These are phyloP conservation scores for Suillus cothurnatus DNA, from an alignment of 768 basidiomycete genomes.

Conservation along the genomic window DNA sequence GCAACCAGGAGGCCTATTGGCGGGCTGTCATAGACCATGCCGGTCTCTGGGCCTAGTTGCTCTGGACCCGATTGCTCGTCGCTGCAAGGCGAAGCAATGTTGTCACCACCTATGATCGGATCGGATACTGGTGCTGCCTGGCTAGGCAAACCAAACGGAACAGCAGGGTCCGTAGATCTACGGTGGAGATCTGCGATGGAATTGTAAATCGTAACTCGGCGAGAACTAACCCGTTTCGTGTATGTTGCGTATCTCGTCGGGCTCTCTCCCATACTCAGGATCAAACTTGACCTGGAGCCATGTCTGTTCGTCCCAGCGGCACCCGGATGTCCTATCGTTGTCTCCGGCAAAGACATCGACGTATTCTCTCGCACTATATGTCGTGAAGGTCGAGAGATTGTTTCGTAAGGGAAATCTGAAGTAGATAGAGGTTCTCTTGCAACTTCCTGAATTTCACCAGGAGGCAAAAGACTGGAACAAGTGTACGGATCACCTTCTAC, in stretches of 20 bases:
- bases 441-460: background rate
- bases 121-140: background rate
- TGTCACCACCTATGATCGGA: background rate
- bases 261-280: background rate
- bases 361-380: background rate
- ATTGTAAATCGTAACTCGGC: background rate
- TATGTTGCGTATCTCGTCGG: background rate
- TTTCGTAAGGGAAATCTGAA: slow-evolving; percentile 4
- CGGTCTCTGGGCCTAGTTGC: slow-evolving; percentile 6
- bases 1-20: slow-evolving; percentile 27
- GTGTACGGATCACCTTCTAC: background rate
- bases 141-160: background rate
- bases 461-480: slow-evolving; percentile 1
- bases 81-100: background rate
- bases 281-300: background rate
- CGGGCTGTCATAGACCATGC: background rate
- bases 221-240: background rate
- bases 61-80: slow-evolving; percentile 8
- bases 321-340: background rate
- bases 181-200: background rate
- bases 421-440: background rate
- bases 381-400: background rate
- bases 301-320: no score
- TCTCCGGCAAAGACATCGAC: background rate
- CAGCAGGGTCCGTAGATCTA: background rate